Conservation (phyloP, 2,329 filamentous ascomycete species). For the Stagonosporopsis tanaceti region DNA sequence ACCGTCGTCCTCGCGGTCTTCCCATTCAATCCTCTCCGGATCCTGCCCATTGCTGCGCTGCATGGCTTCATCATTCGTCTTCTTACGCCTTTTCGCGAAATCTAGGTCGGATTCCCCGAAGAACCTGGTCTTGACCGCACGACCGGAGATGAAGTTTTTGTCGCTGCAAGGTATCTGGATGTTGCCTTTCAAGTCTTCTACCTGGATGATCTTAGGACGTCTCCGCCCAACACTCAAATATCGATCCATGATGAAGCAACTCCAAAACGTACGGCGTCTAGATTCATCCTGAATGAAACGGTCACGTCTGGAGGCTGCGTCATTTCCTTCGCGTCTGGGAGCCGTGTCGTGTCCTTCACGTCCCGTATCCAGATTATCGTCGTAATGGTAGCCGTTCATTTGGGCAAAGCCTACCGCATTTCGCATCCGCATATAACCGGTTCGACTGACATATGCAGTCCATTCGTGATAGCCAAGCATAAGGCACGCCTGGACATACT, state of each 20-base stretch:
- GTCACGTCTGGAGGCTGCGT: constrained; percentile 40
- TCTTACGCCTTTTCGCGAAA: constrained; percentile 24
- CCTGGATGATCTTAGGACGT: constrained; percentile 65
- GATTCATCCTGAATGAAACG: constrained; percentile 69
- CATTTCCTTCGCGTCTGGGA: constrained; percentile 28
- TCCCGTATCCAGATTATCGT: constrained; percentile 36
- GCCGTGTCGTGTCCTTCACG: constrained; percentile 25
- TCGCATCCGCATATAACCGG: constrained; percentile 72
- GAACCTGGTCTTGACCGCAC: constrained; percentile 59
- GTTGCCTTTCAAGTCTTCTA: constrained; percentile 61
- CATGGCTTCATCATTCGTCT: constrained; percentile 11
- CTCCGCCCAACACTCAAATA: constrained; percentile 72
- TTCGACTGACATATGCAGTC: constrained; percentile 68
- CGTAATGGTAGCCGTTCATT: constrained; percentile 39
- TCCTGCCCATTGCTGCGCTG: constrained; percentile 9
- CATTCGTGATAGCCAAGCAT: constrained; percentile 78
- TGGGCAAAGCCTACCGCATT: constrained; percentile 66
- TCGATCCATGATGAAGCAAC: constrained; percentile 75
- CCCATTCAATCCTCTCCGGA: constrained; percentile 49
- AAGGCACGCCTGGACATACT: constrained; percentile 71
- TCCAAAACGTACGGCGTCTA: constrained; percentile 75
- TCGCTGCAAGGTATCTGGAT: constrained; percentile 75
- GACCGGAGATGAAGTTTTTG: constrained; percentile 68
- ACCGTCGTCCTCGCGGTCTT: constrained; percentile 59
- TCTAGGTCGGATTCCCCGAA: constrained; percentile 29